Evolutionary conservation across 805 yeast genomes (phyloP).

Genomic region (Wickerhamiella brachini): DNA sequence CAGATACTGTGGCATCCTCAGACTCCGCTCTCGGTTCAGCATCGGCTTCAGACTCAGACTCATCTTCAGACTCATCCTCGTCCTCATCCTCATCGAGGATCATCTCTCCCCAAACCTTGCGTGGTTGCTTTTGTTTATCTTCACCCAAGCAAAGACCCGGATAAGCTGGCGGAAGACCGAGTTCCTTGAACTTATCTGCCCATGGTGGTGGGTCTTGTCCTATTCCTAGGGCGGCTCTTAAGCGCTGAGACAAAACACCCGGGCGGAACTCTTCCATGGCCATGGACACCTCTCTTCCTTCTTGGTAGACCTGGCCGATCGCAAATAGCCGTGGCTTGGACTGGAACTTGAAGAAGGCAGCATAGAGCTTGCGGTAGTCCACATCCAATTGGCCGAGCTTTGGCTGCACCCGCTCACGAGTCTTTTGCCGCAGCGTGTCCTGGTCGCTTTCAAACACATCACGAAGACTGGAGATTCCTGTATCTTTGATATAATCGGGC

Average conservation of each 20-base stretch:
- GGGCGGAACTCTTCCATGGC: conserved; percentile 41
- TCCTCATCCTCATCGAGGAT: background rate
- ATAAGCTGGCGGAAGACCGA: conserved; percentile 80
- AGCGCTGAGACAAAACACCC: conserved; percentile 47
- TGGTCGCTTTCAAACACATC: conserved; percentile 37
- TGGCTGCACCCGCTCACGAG: conserved; percentile 78
- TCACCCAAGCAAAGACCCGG: conserved; percentile 30
- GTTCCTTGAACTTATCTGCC: conserved; percentile 50
- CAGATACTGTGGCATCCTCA: too few species aligned
- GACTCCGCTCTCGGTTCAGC: background rate
- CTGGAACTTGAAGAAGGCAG: conserved; percentile 78
- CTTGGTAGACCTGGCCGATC: conserved; percentile 70
- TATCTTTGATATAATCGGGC: conserved; percentile 63
- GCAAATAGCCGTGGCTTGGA: conserved; percentile 54
- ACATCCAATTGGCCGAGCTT: conserved; percentile 75
- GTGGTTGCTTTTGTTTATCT: background rate
- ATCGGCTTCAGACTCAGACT: background rate
- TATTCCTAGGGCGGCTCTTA: conserved; percentile 60
- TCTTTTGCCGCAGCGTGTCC: conserved; percentile 50
- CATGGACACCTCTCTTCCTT: conserved; percentile 47
- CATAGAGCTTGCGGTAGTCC: conserved; percentile 67
- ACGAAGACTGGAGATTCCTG: conserved; percentile 84
- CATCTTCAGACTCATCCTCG: background rate
- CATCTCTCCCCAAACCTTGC: conserved; percentile 7
- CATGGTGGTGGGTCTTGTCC: conserved; percentile 62